Evolutionary conservation across 495 filamentous ascomycete genomes (phyloP).

Genomic region (Hyaloscypha finlandica): DNA sequence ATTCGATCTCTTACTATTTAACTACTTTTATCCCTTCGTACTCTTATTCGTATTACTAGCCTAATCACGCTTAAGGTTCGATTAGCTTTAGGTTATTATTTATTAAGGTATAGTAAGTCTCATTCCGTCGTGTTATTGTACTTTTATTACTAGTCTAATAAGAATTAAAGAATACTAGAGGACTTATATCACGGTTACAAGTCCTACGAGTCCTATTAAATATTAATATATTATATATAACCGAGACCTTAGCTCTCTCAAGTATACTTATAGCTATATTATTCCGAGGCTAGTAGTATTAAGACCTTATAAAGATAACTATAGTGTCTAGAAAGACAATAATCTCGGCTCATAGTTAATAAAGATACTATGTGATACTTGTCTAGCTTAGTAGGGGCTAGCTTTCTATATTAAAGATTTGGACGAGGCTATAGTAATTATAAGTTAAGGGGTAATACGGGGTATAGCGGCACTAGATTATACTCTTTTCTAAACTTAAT

Average conservation of each 20-base stretch:
- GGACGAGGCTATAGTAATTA: no score
- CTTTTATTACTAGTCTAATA: background rate
- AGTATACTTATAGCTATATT: constrained; percentile 6
- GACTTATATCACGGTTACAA: background rate
- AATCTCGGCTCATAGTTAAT: constrained; percentile 9
- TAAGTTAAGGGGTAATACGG: background rate
- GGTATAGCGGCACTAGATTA: background rate
- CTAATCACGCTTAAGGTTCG: no score
- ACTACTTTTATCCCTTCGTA: background rate
- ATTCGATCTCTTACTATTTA: background rate
- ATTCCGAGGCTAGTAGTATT: background rate
- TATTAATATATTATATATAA: constrained; percentile 1
- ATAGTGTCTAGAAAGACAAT: constrained; percentile 5
- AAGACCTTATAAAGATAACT: constrained; percentile 5
- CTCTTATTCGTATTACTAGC: no score
- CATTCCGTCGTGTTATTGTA: background rate
- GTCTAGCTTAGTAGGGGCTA: background rate
- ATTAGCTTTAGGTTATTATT: background rate
- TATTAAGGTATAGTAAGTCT: background rate
- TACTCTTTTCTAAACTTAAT: background rate
- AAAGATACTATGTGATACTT: constrained; percentile 3
- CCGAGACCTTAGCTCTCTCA: constrained; percentile 10
- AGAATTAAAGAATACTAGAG: background rate
- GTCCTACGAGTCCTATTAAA: background rate
- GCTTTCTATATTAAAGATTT: no score